phyloP scores from a whole-genome alignment of 2,329 filamentous ascomycete species.

The Incumbomyces lentus region DNA sequence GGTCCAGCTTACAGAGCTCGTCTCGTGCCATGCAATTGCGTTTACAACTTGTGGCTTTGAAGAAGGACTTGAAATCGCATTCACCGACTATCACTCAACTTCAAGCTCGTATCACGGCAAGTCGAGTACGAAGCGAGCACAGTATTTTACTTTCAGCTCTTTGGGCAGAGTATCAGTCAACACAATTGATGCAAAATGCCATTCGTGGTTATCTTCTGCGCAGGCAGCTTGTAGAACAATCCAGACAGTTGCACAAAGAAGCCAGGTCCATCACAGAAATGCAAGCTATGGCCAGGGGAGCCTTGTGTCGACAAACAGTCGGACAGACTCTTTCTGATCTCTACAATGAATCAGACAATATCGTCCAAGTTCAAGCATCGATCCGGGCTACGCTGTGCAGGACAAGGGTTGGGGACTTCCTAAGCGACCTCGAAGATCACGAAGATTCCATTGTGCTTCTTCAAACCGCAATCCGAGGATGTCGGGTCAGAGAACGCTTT shows the following conservation, averaged over 20 bases:
- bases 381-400: constrained; percentile 71
- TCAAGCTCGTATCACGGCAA: constrained; percentile 43
- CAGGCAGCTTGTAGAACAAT: constrained; percentile 24
- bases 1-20: constrained; percentile 36
- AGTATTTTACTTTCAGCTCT: constrained; percentile 43
- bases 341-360: constrained; percentile 54
- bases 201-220: constrained; percentile 27
- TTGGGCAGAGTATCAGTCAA: constrained; percentile 45
- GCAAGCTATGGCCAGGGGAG: constrained; percentile 33
- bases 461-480: constrained; percentile 64
- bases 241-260: constrained; percentile 25
- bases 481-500: constrained; percentile 63
- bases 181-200: constrained; percentile 56
- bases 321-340: constrained; percentile 56
- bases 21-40: constrained; percentile 32
- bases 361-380: constrained; percentile 63
- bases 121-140: constrained; percentile 32
- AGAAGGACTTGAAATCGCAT: constrained; percentile 34
- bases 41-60: constrained; percentile 24
- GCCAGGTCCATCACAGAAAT: constrained; percentile 25
- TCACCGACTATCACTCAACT: constrained; percentile 36
- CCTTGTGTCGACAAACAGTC: constrained; percentile 30
- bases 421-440: constrained; percentile 70
- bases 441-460: constrained; percentile 67
- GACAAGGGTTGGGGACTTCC: constrained; percentile 58